phyloP scores from a whole-genome alignment of 1,139 yeast species.

The Sugiyamaella pinicola region DNA sequence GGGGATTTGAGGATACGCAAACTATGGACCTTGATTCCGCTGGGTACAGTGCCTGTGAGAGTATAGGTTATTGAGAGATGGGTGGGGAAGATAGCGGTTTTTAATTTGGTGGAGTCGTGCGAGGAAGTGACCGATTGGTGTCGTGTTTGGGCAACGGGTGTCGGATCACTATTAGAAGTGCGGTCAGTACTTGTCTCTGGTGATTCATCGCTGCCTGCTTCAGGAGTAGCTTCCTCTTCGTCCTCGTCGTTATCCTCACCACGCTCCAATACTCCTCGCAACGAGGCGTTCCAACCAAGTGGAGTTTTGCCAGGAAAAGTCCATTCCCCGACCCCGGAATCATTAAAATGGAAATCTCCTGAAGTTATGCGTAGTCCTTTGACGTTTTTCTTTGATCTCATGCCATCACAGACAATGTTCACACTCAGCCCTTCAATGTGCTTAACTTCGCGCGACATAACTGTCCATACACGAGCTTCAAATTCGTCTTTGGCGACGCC shows the following conservation, averaged over 20 bases:
- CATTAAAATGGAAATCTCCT: slow-evolving; percentile 66
- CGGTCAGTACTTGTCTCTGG: no score
- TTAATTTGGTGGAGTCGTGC: no score
- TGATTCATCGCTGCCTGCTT: no score
- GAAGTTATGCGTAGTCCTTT: slow-evolving; percentile 64
- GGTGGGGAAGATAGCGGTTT: slow-evolving; percentile 49
- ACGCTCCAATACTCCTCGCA: slow-evolving; percentile 57
- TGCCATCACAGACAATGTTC: slow-evolving; percentile 49
- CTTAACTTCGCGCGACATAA: slow-evolving; percentile 53
- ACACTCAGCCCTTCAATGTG: slow-evolving; percentile 60
- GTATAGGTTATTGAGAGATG: slow-evolving; percentile 57
- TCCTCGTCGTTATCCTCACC: slow-evolving; percentile 32
- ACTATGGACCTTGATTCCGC: slow-evolving; percentile 71
- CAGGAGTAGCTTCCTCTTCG: slow-evolving; percentile 21
- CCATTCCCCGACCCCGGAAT: slow-evolving; percentile 70
- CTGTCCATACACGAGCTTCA: slow-evolving; percentile 65
- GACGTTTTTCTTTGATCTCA: slow-evolving; percentile 38
- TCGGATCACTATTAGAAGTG: no score
- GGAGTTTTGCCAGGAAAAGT: slow-evolving; percentile 59
- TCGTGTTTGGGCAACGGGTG: no score
- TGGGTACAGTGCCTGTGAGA: slow-evolving; percentile 71
- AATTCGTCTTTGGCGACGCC: slow-evolving; percentile 71
- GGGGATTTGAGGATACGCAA: slow-evolving; percentile 60
- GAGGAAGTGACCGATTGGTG: no score
- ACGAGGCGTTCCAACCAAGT: slow-evolving; percentile 68